Evolutionary conservation across 345 rosid species (phyloP).

Genomic region (Alliaria petiolata): DNA sequence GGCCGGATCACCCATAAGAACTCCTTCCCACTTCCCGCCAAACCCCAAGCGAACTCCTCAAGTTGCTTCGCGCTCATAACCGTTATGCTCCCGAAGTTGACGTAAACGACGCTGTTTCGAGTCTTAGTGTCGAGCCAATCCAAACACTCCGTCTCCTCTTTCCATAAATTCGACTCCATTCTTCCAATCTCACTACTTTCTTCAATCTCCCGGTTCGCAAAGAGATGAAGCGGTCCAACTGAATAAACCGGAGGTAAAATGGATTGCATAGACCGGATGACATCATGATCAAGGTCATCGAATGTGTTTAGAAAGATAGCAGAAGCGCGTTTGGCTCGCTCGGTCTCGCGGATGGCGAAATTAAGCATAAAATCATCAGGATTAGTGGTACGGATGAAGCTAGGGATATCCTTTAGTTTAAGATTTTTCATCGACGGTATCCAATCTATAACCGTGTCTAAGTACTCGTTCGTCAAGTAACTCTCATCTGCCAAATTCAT

Average conservation of each 20-base stretch:
- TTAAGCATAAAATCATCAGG: conserved; percentile 31
- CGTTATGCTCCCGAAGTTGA: conserved; percentile 64
- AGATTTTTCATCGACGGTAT: conserved; percentile 36
- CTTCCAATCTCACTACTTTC: conserved; percentile 7
- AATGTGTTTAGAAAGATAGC: conserved; percentile 55
- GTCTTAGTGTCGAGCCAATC: conserved; percentile 47
- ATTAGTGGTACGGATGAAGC: conserved; percentile 32
- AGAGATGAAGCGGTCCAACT: conserved; percentile 48
- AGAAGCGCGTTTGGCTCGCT: conserved; percentile 35
- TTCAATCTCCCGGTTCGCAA: conserved; percentile 12
- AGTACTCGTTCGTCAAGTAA: conserved; percentile 29
- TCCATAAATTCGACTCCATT: conserved; percentile 52
- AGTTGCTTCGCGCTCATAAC: conserved; percentile 42
- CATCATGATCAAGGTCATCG: conserved; percentile 40
- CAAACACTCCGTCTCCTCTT: conserved; percentile 46
- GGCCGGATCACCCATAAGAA: conserved; percentile 66
- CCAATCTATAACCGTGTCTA: conserved; percentile 36
- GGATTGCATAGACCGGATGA: conserved; percentile 29
- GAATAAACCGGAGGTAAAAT: conserved; percentile 40
- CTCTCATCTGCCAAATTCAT: conserved; percentile 24
- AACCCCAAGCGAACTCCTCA: conserved; percentile 65
- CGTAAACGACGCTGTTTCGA: conserved; percentile 49
- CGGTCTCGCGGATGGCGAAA: not conserved
- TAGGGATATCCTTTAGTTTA: conserved; percentile 30
- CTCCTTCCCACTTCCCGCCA: conserved; percentile 45